A percentile compares a stretch with the other conserved stretches of the same genome.
These are phyloP conservation scores for Puccinia horiana DNA, from an alignment of 1,284 basidiomycete genomes.

Conservation along the genomic window DNA sequence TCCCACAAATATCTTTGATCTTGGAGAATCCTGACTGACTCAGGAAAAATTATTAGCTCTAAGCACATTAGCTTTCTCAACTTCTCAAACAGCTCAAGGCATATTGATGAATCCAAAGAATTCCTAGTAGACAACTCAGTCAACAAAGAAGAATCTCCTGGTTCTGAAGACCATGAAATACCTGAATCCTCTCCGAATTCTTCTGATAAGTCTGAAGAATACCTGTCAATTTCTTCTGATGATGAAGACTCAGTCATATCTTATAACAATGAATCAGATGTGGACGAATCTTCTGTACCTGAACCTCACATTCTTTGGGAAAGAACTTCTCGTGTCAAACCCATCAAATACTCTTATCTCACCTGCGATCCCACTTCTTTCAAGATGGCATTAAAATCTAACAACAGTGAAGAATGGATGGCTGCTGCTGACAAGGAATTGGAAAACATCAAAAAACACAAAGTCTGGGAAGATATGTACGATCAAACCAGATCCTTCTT, in stretches of 20 bases:
- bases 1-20: background rate
- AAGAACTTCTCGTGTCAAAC: background rate
- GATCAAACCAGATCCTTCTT: conserved; percentile 51
- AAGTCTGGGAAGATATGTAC: background rate
- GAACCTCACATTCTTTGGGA: background rate
- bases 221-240: background rate
- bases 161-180: too few species aligned
- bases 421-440: background rate
- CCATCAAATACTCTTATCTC: background rate
- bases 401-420: background rate
- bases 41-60: background rate
- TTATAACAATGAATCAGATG: background rate
- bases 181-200: background rate
- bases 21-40: background rate
- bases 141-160: too few species aligned
- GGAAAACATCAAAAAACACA: background rate
- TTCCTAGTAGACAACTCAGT: too few species aligned
- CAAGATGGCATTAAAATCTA: background rate
- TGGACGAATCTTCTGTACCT: background rate
- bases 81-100: too few species aligned
- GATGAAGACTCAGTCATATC: background rate
- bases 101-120: too few species aligned
- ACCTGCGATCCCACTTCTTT: background rate
- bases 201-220: background rate
- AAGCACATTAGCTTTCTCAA: background rate